Evolutionary conservation across 768 basidiomycete genomes (phyloP).

Genomic region (Leccinellum luteum): DNA sequence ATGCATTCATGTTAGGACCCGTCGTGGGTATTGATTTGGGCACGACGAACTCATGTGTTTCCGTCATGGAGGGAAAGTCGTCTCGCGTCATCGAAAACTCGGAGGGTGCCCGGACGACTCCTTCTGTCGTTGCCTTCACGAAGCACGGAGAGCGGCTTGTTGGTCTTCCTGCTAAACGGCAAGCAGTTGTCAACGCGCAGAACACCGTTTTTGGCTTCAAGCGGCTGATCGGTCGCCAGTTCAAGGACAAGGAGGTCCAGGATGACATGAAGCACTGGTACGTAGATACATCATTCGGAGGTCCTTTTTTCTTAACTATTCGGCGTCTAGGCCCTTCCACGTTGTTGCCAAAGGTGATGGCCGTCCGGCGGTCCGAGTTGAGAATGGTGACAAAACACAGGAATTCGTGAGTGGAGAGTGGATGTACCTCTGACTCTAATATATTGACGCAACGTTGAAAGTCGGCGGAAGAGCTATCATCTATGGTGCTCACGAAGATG

Average conservation of each 20-base stretch:
- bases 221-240: conserved; percentile 92
- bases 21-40: conserved; percentile 98
- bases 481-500: conserved; percentile 91
- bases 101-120: conserved; percentile 96
- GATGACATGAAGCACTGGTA: conserved; percentile 86
- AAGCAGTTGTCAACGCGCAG: conserved; percentile 91
- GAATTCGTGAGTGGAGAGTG: conserved; percentile 63
- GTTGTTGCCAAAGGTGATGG: conserved; percentile 71
- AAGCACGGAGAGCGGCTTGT: conserved; percentile 97
- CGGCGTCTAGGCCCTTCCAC: conserved; percentile 66
- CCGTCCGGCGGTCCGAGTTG: conserved; percentile 79
- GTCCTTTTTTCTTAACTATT: neutral
- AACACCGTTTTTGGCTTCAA: conserved; percentile 96
- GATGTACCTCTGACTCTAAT: neutral
- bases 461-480: conserved; percentile 85
- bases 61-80: conserved; percentile 94
- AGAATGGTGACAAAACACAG: conserved; percentile 82
- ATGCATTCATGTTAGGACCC: conserved; percentile 49
- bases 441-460: conserved; percentile 31
- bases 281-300: conserved; percentile 11
- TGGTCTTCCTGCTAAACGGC: conserved; percentile 95
- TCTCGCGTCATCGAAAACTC: conserved; percentile 96
- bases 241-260: conserved; percentile 90
- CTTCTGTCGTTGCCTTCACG: conserved; percentile 97
- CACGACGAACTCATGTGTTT: conserved; percentile 88